Percentiles rank a stretch among this genome's conserved stretches.
These are phyloP conservation scores for Zelopaecilomyces penicillatus DNA, from an alignment of 2,329 filamentous ascomycete species.

Conservation along the genomic window DNA sequence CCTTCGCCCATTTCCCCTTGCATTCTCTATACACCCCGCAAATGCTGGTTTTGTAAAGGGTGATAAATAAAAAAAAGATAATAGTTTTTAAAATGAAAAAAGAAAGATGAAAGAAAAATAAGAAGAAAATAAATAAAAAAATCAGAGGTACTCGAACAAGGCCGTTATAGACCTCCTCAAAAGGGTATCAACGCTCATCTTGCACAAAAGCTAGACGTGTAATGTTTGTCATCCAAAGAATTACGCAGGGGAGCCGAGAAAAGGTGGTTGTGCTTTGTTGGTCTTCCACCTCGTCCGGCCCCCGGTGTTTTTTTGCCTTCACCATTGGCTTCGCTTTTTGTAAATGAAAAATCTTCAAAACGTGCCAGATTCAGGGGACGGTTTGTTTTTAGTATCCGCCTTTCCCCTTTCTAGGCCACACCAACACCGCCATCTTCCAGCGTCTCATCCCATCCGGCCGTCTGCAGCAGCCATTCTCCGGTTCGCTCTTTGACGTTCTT, in stretches of 20 bases:
- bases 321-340: not conserved
- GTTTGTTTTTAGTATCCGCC: not conserved
- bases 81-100: too few relatives aligned
- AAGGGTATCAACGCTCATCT: constrained; percentile 22
- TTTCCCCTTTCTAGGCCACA: not conserved
- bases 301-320: not conserved
- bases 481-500: constrained; percentile 66
- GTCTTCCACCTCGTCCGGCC: constrained; percentile 7
- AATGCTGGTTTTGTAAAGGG: too few relatives aligned
- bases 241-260: not conserved
- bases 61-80: too few relatives aligned
- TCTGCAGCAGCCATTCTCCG: constrained; percentile 61
- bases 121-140: too few relatives aligned
- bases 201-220: not conserved
- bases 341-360: too few relatives aligned
- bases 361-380: too few relatives aligned
- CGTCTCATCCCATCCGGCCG: constrained; percentile 83
- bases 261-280: not conserved
- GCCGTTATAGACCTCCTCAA: constrained; percentile 2
- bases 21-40: too few relatives aligned
- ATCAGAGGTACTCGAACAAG: too few relatives aligned
- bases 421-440: constrained; percentile 50
- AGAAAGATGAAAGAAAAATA: too few relatives aligned
- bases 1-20: too few relatives aligned
- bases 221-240: constrained; percentile 3